Conservation (phyloP, 371 early-diverging fungal species). For the Basidiobolus heterosporus region DNA sequence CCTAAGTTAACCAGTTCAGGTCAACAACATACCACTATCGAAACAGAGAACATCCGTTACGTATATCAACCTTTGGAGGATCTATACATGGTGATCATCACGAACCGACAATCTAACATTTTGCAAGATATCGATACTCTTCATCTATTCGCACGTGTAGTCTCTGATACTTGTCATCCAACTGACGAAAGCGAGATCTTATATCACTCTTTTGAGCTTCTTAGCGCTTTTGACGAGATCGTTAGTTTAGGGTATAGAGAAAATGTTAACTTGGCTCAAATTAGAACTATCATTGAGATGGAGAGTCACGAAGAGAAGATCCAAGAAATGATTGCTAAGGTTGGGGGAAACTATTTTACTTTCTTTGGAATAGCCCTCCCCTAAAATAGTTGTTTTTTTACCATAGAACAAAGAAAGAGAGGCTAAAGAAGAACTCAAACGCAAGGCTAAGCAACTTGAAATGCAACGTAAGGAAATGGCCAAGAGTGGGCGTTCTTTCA, state of each 20-base stretch:
- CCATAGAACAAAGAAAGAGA: constrained; percentile 84
- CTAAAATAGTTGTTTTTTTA: not conserved
- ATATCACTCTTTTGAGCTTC: constrained; percentile 73
- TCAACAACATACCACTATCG: constrained; percentile 91
- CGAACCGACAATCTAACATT: constrained; percentile 49
- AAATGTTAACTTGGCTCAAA: constrained; percentile 36
- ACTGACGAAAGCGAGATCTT: constrained; percentile 58
- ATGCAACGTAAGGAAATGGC: constrained; percentile 71
- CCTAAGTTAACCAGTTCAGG: constrained; percentile 82
- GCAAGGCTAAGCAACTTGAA: constrained; percentile 80
- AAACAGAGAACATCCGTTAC: constrained; percentile 90
- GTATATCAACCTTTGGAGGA: constrained; percentile 94
- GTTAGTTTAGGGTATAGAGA: constrained; percentile 80
- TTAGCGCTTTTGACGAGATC: constrained; percentile 90
- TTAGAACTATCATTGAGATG: constrained; percentile 85
- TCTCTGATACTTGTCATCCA: constrained; percentile 78
- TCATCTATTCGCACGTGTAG: constrained; percentile 82
- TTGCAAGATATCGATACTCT: constrained; percentile 87
- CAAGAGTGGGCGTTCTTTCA: constrained; percentile 36
- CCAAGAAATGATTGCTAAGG: constrained; percentile 82
- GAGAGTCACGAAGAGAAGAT: constrained; percentile 92
- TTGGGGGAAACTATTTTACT: constrained; percentile 13
- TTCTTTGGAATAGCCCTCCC: constrained; percentile 1
- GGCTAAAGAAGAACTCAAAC: constrained; percentile 86
- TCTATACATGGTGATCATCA: constrained; percentile 40